Conservation (phyloP, 768 basidiomycete species). For the Cubamyces sp. region DNA sequence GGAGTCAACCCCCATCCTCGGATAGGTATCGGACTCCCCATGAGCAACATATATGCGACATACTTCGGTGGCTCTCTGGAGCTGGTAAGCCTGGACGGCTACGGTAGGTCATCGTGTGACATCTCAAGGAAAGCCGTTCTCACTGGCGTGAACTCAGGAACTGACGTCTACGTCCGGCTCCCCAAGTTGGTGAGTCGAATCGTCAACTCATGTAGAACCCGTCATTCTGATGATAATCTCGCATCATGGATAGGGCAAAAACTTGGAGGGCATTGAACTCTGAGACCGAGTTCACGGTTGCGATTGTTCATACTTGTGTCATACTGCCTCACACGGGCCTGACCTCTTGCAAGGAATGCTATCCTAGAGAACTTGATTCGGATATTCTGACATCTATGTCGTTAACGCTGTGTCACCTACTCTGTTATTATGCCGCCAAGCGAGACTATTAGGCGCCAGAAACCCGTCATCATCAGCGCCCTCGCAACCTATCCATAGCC, state of each 20-base stretch:
- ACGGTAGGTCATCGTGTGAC: conserved; percentile 57
- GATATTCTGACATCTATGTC: too few species aligned
- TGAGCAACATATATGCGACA: conserved; percentile 90
- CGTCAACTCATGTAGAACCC: background rate
- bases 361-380: too few species aligned
- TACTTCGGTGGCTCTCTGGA: conserved; percentile 86
- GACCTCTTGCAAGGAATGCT: too few species aligned
- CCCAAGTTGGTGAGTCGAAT: conserved; percentile 65
- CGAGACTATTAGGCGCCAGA: too few species aligned
- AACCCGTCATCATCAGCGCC: too few species aligned
- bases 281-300: conserved; percentile 32
- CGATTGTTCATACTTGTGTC: background rate
- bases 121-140: conserved; percentile 2
- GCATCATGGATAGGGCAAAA: conserved; percentile 63
- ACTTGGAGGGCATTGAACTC: conserved; percentile 82
- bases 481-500: too few species aligned
- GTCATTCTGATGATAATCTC: background rate
- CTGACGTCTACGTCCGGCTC: conserved; percentile 79
- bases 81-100: conserved; percentile 79
- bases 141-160: conserved; percentile 49
- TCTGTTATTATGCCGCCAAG: too few species aligned
- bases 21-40: conserved; percentile 83
- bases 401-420: too few species aligned
- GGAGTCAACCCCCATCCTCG: conserved; percentile 57
- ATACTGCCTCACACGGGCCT: too few species aligned